Evolutionary conservation across 2,329 filamentous ascomycete genomes (phyloP), one percentile per base, ranked within the genome.

Genomic region (Colletotrichum costaricense): DNA sequence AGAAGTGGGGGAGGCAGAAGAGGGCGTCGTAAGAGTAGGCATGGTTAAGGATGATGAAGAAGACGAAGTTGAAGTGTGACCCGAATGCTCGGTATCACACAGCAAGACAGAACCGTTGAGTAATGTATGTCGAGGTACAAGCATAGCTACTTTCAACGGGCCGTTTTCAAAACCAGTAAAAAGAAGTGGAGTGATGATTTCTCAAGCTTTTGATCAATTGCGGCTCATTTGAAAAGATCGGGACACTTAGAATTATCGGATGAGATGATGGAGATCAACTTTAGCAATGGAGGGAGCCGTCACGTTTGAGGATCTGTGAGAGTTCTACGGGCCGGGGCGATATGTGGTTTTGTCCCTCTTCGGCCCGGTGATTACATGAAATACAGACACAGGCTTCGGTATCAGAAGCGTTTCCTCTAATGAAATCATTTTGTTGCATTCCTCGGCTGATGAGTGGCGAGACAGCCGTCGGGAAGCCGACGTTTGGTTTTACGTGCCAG

Each of bases 341-440:
- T 8, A 49, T 9, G 19, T n/a, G 16, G 6, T n/a, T 49, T 49
- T 49, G 19, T 49, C 7, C 19, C 16, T 49, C 19, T 49, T 49
- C 42, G 19, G 16, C 8, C 42, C 42, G 42, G 42, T 4, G 8
- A 9, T n/a, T n/a, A 19, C 8, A n/a, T 19, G 16, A 1, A n/a
- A 0, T n/a, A n/a, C 7, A 3, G 16, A 3, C 8, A n/a, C 0
- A n/a, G 16, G 6, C 3, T 49, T n/a, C 42, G 19, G 42, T 4
- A n/a, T 49, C 42, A 19, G 42, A 49, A 49, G 42, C 19, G 19
- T 7, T 6, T 3, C 11, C 3, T 49, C 7, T 8, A 49, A 49
- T 49, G 19, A 49, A 19, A 49, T 49, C 42, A 49, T n/a, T 8
- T 49, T 8, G 16, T 49, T 49, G 19, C 42, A n/a, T 49, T 49